A percentile compares a stretch with the other conserved stretches of the same genome.
These are phyloP conservation scores for Blechomonas ayalai DNA, from an alignment of 208 protist species.

Conservation along the genomic window DNA sequence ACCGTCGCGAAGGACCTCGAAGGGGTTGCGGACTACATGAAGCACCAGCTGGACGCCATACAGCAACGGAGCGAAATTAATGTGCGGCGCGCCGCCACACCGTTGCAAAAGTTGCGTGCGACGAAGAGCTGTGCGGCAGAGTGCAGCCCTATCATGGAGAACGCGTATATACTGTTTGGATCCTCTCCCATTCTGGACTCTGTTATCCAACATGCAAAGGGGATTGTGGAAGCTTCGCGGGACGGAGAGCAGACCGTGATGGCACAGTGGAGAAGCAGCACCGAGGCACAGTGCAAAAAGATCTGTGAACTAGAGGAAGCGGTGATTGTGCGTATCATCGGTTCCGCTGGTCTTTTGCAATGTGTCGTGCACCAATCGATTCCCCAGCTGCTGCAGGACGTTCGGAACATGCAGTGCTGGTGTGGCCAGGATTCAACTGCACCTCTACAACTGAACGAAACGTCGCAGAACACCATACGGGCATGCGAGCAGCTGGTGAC, in stretches of 20 bases:
- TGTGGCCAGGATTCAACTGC: conserved; percentile 8
- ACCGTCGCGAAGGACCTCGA: conserved; percentile 48
- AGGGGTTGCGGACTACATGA: conserved; percentile 32
- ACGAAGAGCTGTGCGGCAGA: conserved; percentile 56
- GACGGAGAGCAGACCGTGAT: conserved; percentile 12
- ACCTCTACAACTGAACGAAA: conserved; percentile 22
- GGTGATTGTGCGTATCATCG: conserved; percentile 8
- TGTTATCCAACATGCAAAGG: conserved; percentile 24
- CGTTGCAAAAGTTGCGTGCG: conserved; percentile 56
- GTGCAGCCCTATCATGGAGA: conserved; percentile 44
- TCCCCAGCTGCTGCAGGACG: conserved; percentile 59
- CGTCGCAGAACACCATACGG: conserved; percentile 31
- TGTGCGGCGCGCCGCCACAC: conserved; percentile 43
- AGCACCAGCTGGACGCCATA: conserved; percentile 46
- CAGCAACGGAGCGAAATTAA: conserved; percentile 56
- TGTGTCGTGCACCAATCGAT: conserved; percentile 52
- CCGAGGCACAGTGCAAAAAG: not conserved
- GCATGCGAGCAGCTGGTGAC: conserved; percentile 50
- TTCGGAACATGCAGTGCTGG: conserved; percentile 56
- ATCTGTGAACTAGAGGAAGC: not conserved
- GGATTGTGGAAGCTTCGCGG: conserved; percentile 17
- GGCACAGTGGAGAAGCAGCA: conserved; percentile 4
- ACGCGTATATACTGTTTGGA: conserved; percentile 52
- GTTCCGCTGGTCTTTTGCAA: conserved; percentile 23
- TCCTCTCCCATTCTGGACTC: conserved; percentile 17